Conservation (phyloP, 805 yeast genomes). For the Ascoidea asiatica region DNA sequence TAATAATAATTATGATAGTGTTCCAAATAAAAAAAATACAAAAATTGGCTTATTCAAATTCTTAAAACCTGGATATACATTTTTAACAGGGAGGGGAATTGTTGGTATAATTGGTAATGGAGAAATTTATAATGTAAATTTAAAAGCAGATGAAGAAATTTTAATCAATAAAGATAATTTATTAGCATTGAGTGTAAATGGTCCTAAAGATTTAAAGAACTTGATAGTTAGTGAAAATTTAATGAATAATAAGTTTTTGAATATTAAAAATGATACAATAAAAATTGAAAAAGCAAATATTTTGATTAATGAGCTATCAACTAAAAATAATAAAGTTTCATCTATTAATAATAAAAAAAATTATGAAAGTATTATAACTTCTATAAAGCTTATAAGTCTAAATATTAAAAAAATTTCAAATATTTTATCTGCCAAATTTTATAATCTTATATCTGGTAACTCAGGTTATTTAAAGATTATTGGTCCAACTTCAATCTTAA, state of each 20-base stretch:
- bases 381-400: too few relatives aligned
- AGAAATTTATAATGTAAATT: constrained; percentile 22
- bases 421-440: too few relatives aligned
- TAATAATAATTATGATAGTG: too few relatives aligned
- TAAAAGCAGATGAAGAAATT: constrained; percentile 23
- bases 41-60: not conserved
- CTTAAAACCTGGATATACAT: constrained; percentile 17
- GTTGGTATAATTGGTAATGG: constrained; percentile 29
- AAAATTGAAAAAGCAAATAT: not conserved
- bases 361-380: too few relatives aligned
- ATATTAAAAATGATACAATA: not conserved
- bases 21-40: not conserved
- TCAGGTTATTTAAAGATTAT: not conserved
- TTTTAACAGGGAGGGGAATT: constrained; percentile 29
- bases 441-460: not conserved
- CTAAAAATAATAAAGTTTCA: not conserved
- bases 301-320: not conserved
- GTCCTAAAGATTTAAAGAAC: constrained; percentile 22
- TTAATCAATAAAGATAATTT: constrained; percentile 23
- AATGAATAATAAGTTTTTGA: not conserved
- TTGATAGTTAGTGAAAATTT: constrained; percentile 1
- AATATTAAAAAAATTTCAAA: not conserved
- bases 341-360: not conserved
- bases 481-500: not conserved
- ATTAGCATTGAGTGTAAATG: constrained; percentile 27